A percentile compares a stretch with the other conserved stretches of the same genome.
phyloP scores from a whole-genome alignment of 2,329 filamentous ascomycete genomes.

The Westerdykella aurantiaca region DNA sequence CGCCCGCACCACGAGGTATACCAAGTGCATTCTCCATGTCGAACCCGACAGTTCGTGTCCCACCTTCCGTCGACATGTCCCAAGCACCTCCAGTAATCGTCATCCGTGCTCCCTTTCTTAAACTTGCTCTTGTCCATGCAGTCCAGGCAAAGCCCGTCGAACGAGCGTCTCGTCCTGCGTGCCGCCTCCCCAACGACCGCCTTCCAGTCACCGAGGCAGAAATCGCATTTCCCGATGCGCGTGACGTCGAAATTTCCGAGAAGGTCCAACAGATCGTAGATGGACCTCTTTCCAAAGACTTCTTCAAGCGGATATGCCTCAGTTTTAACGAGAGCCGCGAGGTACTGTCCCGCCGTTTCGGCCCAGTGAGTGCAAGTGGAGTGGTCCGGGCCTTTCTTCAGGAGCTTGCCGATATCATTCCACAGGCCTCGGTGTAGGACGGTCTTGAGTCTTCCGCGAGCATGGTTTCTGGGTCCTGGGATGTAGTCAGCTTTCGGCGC shows the following conservation, averaged over 20 bases:
- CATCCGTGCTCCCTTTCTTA: constrained; percentile 7
- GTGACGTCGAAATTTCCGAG: constrained; percentile 8
- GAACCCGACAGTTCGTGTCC: constrained; percentile 21
- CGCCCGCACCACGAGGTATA: constrained; percentile 23
- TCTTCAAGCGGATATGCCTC: constrained; percentile 15
- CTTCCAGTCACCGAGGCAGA: constrained; percentile 2
- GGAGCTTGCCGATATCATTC: constrained; percentile 8
- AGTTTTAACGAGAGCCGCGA: constrained; percentile 9
- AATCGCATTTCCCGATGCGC: neutral
- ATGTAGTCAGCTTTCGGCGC: no score
- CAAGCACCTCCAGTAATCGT: constrained; percentile 18
- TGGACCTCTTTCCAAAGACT: constrained; percentile 6
- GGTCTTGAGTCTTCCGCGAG: constrained; percentile 14
- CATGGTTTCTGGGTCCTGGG: constrained; percentile 16
- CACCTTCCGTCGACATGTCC: constrained; percentile 12
- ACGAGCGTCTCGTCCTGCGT: constrained; percentile 6
- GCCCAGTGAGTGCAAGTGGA: constrained; percentile 11
- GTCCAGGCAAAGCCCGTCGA: constrained; percentile 31
- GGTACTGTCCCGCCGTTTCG: constrained; percentile 12
- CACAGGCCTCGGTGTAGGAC: constrained; percentile 11
- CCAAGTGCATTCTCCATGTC: constrained; percentile 25
- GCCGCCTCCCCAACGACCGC: neutral
- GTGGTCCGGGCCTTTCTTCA: constrained; percentile 3
- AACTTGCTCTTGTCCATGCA: constrained; percentile 20
- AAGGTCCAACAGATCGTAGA: constrained; percentile 8